These are phyloP conservation scores for Aureobasidium pullulans DNA, from an alignment of 2,329 filamentous ascomycete species.

Conservation along the genomic window DNA sequence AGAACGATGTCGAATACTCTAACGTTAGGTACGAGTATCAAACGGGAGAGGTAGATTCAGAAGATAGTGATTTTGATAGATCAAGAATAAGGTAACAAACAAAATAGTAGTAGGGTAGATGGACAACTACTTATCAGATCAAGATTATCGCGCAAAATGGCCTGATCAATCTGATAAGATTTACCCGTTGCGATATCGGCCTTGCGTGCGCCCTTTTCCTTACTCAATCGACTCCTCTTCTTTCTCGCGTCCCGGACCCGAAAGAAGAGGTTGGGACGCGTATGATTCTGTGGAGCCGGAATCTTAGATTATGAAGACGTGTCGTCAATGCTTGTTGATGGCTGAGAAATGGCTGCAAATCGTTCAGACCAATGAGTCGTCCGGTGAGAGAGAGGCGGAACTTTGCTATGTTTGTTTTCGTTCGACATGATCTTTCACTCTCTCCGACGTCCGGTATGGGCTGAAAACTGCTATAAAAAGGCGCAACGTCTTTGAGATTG, in stretches of 20 bases:
- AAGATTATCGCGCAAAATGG: neutral
- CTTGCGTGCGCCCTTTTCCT: neutral
- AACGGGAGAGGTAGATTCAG: neutral
- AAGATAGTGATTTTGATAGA: neutral
- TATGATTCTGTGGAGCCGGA: too few relatives aligned
- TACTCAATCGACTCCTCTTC: neutral
- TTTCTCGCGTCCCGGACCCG: neutral
- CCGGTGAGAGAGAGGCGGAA: too few relatives aligned
- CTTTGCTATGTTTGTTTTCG: too few relatives aligned
- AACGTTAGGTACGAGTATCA: neutral
- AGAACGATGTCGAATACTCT: neutral
- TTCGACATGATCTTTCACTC: too few relatives aligned
- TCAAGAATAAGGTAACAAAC: neutral
- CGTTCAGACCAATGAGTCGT: too few relatives aligned
- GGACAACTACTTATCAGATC: neutral
- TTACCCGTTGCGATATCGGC: constrained; percentile 4
- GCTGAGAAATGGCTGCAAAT: too few relatives aligned
- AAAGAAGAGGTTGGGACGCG: too few relatives aligned
- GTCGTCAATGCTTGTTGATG: too few relatives aligned
- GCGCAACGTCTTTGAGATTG: too few relatives aligned
- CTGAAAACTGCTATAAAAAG: too few relatives aligned
- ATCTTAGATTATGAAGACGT: too few relatives aligned
- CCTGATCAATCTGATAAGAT: constrained; percentile 10
- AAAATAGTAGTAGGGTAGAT: neutral
- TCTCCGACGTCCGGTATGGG: too few relatives aligned